Conservation (phyloP, 148 eudicot species). For the Pouteria glomerata region DNA sequence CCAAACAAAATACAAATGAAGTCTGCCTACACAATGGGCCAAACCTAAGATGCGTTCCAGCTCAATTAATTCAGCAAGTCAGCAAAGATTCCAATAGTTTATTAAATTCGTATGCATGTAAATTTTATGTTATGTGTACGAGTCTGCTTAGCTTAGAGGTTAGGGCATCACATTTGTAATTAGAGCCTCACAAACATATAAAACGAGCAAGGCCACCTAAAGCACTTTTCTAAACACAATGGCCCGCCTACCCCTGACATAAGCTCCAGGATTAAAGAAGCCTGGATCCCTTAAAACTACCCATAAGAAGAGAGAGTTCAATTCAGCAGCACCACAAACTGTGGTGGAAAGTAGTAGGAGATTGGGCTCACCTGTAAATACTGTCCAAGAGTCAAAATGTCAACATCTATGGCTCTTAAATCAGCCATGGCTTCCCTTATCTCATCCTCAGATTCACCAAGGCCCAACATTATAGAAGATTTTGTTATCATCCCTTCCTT, state of each 20-base stretch:
- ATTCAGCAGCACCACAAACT: neutral
- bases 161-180: no score
- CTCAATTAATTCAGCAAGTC: no score
- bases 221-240: neutral
- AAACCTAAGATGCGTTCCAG: no score
- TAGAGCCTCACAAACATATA: neutral
- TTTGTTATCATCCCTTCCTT: slow-evolving; percentile 92
- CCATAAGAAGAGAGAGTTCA: neutral
- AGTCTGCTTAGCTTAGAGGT: no score
- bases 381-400: slow-evolving; percentile 87
- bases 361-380: slow-evolving; percentile 68
- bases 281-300: neutral
- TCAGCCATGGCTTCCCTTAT: slow-evolving; percentile 76
- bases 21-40: no score
- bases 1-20: no score
- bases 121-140: no score
- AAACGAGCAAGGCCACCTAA: neutral
- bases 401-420: slow-evolving; percentile 81
- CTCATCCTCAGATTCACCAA: slow-evolving; percentile 90
- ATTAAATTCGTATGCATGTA: no score
- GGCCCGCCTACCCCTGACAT: neutral
- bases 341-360: neutral
- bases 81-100: no score
- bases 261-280: neutral
- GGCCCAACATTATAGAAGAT: slow-evolving; percentile 91